Percentiles rank a stretch among this genome's conserved stretches.
Evolutionary conservation across 2,329 filamentous ascomycete species (phyloP).

Genomic region (Purpureocillium takamizusanense): DNA sequence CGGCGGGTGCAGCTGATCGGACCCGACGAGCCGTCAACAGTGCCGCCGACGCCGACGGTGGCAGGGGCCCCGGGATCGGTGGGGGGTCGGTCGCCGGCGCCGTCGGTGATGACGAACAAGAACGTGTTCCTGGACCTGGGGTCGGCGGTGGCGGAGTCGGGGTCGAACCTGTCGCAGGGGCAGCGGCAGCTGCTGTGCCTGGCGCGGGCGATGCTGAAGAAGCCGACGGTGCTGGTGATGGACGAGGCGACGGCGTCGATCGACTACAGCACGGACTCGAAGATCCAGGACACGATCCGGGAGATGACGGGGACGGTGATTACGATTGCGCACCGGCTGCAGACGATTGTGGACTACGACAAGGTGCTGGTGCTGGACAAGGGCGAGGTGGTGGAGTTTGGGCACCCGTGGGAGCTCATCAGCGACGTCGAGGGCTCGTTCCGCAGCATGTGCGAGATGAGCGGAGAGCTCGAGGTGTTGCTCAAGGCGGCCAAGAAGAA

Average conservation of each 20-base stretch:
- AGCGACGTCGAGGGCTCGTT: conserved; percentile 58
- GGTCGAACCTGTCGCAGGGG: conserved; percentile 89
- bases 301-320: conserved; percentile 89
- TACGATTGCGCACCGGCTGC: conserved; percentile 89
- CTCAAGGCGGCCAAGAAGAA: conserved; percentile 47
- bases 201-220: conserved; percentile 84
- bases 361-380: conserved; percentile 93
- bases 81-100: conserved; percentile 12
- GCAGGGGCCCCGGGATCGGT: not conserved
- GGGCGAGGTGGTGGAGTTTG: conserved; percentile 79
- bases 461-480: conserved; percentile 45
- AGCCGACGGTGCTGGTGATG: conserved; percentile 93
- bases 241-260: conserved; percentile 97
- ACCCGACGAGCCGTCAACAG: conserved; percentile 35
- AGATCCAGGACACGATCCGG: conserved; percentile 95
- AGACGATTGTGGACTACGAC: conserved; percentile 97
- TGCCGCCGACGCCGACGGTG: conserved; percentile 15
- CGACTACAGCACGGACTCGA: conserved; percentile 89
- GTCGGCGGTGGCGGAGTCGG: conserved; percentile 79
- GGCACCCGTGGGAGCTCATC: conserved; percentile 78
- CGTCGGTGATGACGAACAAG: conserved; percentile 62
- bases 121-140: conserved; percentile 87
- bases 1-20: conserved; percentile 83
- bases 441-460: conserved; percentile 56
- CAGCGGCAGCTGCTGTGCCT: conserved; percentile 92